phyloP scores from a whole-genome alignment of 225 moss, liverwort and hornwort species.

The Asterella californica region DNA sequence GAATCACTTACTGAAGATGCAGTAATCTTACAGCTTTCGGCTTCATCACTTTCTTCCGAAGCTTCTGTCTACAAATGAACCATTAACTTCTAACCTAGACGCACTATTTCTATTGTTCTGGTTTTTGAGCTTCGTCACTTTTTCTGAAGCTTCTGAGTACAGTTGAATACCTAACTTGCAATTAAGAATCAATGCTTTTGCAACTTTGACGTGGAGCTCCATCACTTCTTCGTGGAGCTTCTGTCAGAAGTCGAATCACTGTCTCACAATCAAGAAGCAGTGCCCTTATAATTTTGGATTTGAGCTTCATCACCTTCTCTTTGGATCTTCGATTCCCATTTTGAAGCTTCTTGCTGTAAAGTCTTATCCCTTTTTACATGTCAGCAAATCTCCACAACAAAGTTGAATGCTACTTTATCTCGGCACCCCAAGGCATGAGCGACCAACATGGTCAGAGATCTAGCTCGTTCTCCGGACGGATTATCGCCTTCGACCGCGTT shows the following conservation, averaged over 20 bases:
- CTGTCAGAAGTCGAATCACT: not conserved
- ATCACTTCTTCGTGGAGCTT: not conserved
- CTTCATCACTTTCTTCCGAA: not conserved
- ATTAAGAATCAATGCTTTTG: not conserved
- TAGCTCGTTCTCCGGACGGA: not conserved
- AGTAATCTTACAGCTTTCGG: too few species aligned
- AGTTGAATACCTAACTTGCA: not conserved
- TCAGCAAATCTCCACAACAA: conserved; percentile 2
- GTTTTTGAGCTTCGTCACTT: not conserved
- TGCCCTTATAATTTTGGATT: not conserved
- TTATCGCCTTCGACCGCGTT: not conserved
- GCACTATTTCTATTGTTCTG: not conserved
- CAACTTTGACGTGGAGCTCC: not conserved
- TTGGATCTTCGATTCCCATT: not conserved
- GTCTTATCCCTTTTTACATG: not conserved
- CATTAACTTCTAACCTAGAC: not conserved
- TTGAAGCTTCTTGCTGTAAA: not conserved
- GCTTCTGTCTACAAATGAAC: not conserved
- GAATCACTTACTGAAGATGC: too few species aligned
- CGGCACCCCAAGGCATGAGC: not conserved
- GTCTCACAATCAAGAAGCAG: not conserved
- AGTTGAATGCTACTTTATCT: not conserved
- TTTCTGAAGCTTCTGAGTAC: not conserved
- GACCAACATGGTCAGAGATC: not conserved
- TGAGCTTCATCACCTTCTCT: not conserved